phyloP scores from a whole-genome alignment of 345 rosid genomes.

The Populus ilicifolia region DNA sequence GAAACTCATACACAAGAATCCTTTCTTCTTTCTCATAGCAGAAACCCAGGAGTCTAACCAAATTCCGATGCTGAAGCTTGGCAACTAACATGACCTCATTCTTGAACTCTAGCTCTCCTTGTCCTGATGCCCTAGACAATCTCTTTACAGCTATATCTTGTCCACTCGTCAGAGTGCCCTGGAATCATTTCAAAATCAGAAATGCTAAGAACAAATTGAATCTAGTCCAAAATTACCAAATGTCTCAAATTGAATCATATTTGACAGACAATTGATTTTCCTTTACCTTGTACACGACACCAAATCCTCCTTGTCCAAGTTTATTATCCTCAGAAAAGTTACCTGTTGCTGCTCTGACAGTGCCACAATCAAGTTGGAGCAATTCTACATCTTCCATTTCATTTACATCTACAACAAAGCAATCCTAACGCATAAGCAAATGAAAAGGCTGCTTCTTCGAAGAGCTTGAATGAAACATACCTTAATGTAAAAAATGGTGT shows the following conservation, averaged over 20 bases:
- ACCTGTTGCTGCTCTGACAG: constrained; percentile 6
- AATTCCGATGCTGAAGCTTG: constrained; percentile 75
- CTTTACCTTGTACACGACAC: constrained; percentile 36
- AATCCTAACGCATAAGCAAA: neutral
- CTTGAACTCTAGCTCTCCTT: constrained; percentile 57
- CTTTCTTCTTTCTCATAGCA: constrained; percentile 40
- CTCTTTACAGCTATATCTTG: constrained; percentile 14
- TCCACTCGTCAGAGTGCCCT: constrained; percentile 7
- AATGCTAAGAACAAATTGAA: too few relatives aligned
- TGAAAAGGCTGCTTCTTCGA: too few relatives aligned
- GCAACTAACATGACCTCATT: constrained; percentile 75
- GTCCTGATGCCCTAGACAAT: neutral
- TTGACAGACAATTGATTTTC: neutral
- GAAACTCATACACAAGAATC: constrained; percentile 42
- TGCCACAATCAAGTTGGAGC: neutral
- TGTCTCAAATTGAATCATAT: too few relatives aligned
- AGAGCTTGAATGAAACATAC: too few relatives aligned
- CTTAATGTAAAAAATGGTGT: too few relatives aligned
- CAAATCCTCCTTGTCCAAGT: constrained; percentile 48
- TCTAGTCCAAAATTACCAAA: too few relatives aligned
- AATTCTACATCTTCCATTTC: neutral
- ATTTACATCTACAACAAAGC: neutral
- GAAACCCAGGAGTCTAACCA: constrained; percentile 46
- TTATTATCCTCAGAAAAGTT: constrained; percentile 30
- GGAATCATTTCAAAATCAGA: neutral